Evolutionary conservation across 495 filamentous ascomycete genomes (phyloP), one percentile per base, ranked within the genome.

Genomic region (Venustampulla echinocandica): DNA sequence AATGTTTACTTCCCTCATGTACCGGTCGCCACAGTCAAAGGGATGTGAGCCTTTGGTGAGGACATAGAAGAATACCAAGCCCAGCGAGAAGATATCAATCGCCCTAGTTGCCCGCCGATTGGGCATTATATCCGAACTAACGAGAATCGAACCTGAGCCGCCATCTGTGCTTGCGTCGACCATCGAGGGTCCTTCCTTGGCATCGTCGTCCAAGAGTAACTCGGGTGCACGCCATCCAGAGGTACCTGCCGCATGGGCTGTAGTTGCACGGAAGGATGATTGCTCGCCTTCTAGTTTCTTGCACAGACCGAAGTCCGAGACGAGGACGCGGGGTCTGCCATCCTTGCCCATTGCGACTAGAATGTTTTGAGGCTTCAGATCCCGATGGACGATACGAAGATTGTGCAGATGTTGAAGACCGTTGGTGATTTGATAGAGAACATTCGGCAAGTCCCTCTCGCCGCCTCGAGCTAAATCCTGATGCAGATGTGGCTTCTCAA

Each of bases 311-410:
- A 98, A 98, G 64, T 97, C 92, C 1, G 93, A 96, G 25, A 98
- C 94, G 9, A 97, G 78, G 3, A 97, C 69, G 13, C 90, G 84
- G 23, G 82, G 80, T 34, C 64, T 70, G n/a, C 71, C 69, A 37
- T 73, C 68, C 62, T 79, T 65, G 65, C 70, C 67, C 62, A 76
- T 70, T 32, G 72, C 68, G 40, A 95, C 87, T 0, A 98, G 73
- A 36, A 97, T 95, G 55, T 98, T 98, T 56, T 97, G 92, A 1
- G 92, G 92, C 61, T 98, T 98, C 54, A 98, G 72, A 62, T 98
- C 92, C 39, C 92, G 85, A 62, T 98, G 92, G 10, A 98, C 93
- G 54, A 98, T 95, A 42, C 93, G 83, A 35, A 97, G 73, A 11
- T 80, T 82, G 63, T 98, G 92, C 15, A 98, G 69, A 65, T 97